These are phyloP conservation scores for Hortiboletus rubellus DNA, from an alignment of 1,284 basidiomycete genomes.

Conservation along the genomic window DNA sequence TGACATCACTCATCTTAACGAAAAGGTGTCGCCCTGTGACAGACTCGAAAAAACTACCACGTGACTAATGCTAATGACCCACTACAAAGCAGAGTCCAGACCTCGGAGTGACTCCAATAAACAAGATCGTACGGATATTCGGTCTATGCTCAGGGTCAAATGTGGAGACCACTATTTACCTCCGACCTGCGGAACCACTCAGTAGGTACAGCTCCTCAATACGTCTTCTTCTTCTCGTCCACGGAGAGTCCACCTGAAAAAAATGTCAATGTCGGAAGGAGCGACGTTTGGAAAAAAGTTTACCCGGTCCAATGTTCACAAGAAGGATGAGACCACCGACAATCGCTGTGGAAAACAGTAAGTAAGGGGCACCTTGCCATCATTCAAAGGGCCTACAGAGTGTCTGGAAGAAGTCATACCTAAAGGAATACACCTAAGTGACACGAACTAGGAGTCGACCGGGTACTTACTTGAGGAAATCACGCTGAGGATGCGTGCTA, in stretches of 20 bases:
- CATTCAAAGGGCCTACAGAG: conserved; percentile 59
- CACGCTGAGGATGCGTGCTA: conserved; percentile 89
- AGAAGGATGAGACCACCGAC: conserved; percentile 96
- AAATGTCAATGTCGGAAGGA: not conserved
- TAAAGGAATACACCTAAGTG: conserved; percentile 34
- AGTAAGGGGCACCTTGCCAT: conserved; percentile 1
- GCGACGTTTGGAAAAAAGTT: conserved; percentile 11
- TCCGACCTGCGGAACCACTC: not conserved
- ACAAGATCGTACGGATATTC: conserved; percentile 21
- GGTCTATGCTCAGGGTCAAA: conserved; percentile 15
- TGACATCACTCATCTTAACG: conserved; percentile 46
- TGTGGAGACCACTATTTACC: conserved; percentile 10
- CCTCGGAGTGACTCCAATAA: conserved; percentile 2
- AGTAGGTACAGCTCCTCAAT: conserved; percentile 38
- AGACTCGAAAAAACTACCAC: conserved; percentile 9
- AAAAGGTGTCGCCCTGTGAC: not conserved
- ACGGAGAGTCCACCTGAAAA: conserved; percentile 85
- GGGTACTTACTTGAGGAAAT: conserved; percentile 86
- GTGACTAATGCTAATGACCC: conserved; percentile 17
- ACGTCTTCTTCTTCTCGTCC: conserved; percentile 99
- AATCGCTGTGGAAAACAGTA: conserved; percentile 64
- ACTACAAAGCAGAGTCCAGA: not conserved
- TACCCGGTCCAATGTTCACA: conserved; percentile 96
- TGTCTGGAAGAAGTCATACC: conserved; percentile 94
- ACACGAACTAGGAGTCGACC: not conserved